Evolutionary conservation across 257 asterid species (phyloP).

Genomic region (Solanum stenotomum): DNA sequence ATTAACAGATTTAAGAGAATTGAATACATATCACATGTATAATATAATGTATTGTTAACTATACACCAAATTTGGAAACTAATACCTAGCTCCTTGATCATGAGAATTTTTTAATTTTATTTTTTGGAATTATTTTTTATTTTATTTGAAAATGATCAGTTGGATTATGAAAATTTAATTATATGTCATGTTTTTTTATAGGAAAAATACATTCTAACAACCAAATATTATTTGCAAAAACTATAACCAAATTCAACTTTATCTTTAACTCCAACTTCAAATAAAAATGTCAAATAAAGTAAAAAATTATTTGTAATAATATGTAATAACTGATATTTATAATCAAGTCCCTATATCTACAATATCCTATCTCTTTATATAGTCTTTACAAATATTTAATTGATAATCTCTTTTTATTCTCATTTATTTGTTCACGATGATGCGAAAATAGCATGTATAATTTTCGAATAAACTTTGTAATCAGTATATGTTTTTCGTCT

Average conservation of each 20-base stretch:
- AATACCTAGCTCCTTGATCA: not conserved
- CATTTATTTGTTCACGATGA: not conserved
- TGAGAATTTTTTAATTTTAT: not conserved
- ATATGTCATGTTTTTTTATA: too few species aligned
- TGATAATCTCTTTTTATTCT: not conserved
- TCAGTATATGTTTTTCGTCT: too few species aligned
- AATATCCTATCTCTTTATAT: not conserved
- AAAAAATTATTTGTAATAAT: too few species aligned
- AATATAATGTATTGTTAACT: not conserved
- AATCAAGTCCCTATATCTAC: not conserved
- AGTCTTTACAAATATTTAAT: not conserved
- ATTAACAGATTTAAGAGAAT: not conserved
- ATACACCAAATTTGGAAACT: not conserved
- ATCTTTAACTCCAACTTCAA: not conserved
- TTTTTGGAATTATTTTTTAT: too few species aligned
- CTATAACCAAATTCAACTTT: not conserved
- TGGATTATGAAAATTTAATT: not conserved
- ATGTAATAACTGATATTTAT: too few species aligned
- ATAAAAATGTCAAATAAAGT: not conserved
- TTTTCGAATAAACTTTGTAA: not conserved
- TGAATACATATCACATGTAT: not conserved
- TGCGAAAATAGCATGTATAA: rapidly evolving
- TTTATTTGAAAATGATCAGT: too few species aligned
- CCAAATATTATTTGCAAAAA: too few species aligned
- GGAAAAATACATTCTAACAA: too few species aligned